Conservation (phyloP, 306 rosid species). For the Casuarina equisetifolia region DNA sequence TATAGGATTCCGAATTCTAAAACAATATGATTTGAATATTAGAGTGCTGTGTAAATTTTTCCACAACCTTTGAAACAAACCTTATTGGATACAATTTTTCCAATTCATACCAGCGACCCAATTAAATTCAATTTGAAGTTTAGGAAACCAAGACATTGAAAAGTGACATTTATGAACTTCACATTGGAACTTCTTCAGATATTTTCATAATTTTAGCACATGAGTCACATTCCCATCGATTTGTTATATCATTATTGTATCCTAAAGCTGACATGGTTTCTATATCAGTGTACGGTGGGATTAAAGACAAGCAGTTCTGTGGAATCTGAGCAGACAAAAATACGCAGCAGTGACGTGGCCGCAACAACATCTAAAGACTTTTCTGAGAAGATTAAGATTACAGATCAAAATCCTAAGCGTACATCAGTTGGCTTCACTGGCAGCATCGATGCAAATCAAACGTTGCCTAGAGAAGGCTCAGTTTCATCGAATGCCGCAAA, state of each 20-base stretch:
- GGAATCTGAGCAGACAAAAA: slow-evolving; percentile 18
- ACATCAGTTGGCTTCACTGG: slow-evolving; percentile 32
- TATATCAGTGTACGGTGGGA: slow-evolving; percentile 41
- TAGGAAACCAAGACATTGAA: too few relatives aligned
- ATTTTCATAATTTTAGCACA: background rate
- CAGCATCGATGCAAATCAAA: slow-evolving; percentile 25
- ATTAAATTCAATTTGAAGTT: too few relatives aligned
- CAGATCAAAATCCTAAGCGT: slow-evolving; percentile 21
- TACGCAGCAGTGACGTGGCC: slow-evolving; percentile 29
- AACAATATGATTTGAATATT: background rate
- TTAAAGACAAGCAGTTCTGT: slow-evolving; percentile 24
- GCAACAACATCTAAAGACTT: slow-evolving; percentile 31
- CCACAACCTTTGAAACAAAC: background rate
- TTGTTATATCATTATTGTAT: background rate
- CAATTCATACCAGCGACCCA: too few relatives aligned
- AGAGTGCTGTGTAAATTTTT: background rate
- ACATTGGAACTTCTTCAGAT: background rate
- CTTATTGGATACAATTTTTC: too few relatives aligned
- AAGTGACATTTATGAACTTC: background rate
- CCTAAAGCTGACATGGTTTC: slow-evolving; percentile 25
- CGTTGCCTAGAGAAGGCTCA: slow-evolving; percentile 13
- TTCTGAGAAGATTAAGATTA: slow-evolving; percentile 15
- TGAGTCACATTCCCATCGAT: background rate
- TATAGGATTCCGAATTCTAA: background rate
- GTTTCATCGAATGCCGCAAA: slow-evolving; percentile 21